Base-by-base conservation (phyloP, 1,139 yeast species). In the Eremothecium sinecaudum region DNA sequence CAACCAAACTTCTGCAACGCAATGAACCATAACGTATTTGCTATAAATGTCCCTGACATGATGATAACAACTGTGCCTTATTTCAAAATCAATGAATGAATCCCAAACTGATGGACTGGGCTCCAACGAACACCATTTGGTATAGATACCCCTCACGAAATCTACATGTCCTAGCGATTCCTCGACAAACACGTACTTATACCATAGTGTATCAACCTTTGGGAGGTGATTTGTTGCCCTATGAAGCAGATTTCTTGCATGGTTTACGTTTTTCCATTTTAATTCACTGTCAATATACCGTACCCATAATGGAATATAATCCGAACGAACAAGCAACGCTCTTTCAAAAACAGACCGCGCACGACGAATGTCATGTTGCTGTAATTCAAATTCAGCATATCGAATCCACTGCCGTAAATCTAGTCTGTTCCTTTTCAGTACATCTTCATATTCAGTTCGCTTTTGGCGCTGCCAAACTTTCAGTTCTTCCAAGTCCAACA, bases 321-420 rank as follows among this genome's bases (percentile, higher is more conserved):
- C 73, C n/a, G 67, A 64, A 50, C 83, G 79, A 4, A 83, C 86
- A 38, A 76, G 81, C 24, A 90, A 55, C 0, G 95, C 94, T 34
- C 98, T 66, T 57, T 90, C 98, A 59, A 79, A 82, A 9, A 90
- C 67, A 0, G 95, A 83, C 37, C 97, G 63, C 0, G 94, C 94
- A n/a, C 78, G 56, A 20, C 81, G 58, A 47, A 72, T 67, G 51
- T 90, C 95, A 39, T 75, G 78, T 48, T 83, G 87, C 4, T 79
- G 81, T 10, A 76, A 58, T 55, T 90, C 98, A 75, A 90, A 84
- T 41, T 71, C 73, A 1, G 96, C 97, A 56, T 90, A 90, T 35
- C 96, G 66, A 55, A 84, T 67, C 97, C 97, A 90, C 53, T 87
- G 94, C 3, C 86, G 80, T 48, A 71, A 69, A 49, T 86, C 86